phyloP scores from a whole-genome alignment of 139 green algal species.

The Micractinium conductrix region DNA sequence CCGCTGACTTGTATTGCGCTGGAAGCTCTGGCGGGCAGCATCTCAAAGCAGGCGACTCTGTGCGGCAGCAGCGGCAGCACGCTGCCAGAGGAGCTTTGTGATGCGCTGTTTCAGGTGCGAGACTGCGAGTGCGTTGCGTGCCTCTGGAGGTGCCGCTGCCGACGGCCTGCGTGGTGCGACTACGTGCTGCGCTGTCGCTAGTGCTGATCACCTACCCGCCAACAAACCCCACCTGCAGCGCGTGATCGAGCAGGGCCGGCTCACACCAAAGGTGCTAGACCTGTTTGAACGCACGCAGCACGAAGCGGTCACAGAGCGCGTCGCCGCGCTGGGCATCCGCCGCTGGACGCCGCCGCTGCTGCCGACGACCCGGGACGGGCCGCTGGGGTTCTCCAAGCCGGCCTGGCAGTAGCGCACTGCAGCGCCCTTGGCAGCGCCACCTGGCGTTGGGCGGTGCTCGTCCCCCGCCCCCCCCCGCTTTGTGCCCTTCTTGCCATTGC shows the following conservation, averaged over 20 bases:
- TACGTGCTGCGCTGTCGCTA: neutral
- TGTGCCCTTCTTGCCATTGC: too few species aligned
- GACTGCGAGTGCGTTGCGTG: neutral
- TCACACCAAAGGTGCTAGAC: conserved; percentile 26
- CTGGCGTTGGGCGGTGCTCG: neutral
- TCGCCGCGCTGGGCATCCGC: conserved; percentile 18
- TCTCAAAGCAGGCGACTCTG: neutral
- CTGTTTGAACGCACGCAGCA: conserved; percentile 34
- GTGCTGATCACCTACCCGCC: neutral
- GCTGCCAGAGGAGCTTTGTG: neutral
- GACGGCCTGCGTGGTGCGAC: too few species aligned
- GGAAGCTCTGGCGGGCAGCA: neutral
- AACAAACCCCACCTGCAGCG: neutral
- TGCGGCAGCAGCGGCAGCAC: neutral
- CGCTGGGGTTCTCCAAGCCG: neutral
- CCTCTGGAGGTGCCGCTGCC: neutral
- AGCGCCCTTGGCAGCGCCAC: neutral
- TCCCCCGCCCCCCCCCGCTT: too few species aligned
- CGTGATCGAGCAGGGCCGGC: conserved; percentile 28
- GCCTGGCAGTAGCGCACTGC: neutral
- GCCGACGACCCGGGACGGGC: neutral
- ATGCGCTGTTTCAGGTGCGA: neutral
- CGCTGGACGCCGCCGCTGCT: conserved; percentile 30
- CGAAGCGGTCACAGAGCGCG: conserved; percentile 1
- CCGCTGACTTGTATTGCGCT: neutral